These are phyloP conservation scores for Phylloporus arenicola DNA, from an alignment of 768 basidiomycete genomes.

Conservation along the genomic window DNA sequence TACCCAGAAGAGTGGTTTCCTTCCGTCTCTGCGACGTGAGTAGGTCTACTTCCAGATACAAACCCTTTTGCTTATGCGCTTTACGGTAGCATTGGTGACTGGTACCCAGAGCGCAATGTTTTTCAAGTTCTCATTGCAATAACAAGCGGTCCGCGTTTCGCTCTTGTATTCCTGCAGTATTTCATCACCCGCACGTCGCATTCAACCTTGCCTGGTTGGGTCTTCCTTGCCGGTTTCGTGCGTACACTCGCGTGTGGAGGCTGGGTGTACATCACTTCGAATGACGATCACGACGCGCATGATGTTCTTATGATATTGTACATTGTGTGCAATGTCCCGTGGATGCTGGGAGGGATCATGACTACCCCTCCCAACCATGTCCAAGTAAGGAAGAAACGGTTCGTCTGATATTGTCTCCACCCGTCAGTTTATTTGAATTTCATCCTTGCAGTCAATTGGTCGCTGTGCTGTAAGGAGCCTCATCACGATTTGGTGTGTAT, in stretches of 20 bases:
- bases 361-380: slow-evolving; percentile 44
- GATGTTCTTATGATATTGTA: slow-evolving; percentile 87
- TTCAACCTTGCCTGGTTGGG: slow-evolving; percentile 43
- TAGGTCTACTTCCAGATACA: slow-evolving; percentile 1
- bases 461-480: slow-evolving; percentile 39
- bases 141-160: slow-evolving; percentile 78
- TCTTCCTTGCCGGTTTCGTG: slow-evolving; percentile 59
- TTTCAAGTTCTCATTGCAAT: slow-evolving; percentile 88
- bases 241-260: slow-evolving; percentile 82
- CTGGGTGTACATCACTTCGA: slow-evolving; percentile 88
- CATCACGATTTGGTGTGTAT: not conserved
- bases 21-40: slow-evolving; percentile 80
- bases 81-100: slow-evolving; percentile 74
- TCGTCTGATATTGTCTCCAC: slow-evolving; percentile 4
- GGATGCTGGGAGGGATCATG: slow-evolving; percentile 73
- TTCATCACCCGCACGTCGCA: slow-evolving; percentile 43
- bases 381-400: slow-evolving; percentile 52
- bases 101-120: slow-evolving; percentile 79
- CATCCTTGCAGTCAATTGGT: slow-evolving; percentile 42
- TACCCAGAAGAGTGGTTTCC: slow-evolving; percentile 91
- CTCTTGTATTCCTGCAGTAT: slow-evolving; percentile 59
- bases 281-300: slow-evolving; percentile 77
- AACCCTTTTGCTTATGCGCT: not conserved
- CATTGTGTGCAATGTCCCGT: slow-evolving; percentile 78
- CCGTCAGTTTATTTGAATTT: not conserved